phyloP scores from a whole-genome alignment of 768 basidiomycete genomes.

The Mycena galopus region DNA sequence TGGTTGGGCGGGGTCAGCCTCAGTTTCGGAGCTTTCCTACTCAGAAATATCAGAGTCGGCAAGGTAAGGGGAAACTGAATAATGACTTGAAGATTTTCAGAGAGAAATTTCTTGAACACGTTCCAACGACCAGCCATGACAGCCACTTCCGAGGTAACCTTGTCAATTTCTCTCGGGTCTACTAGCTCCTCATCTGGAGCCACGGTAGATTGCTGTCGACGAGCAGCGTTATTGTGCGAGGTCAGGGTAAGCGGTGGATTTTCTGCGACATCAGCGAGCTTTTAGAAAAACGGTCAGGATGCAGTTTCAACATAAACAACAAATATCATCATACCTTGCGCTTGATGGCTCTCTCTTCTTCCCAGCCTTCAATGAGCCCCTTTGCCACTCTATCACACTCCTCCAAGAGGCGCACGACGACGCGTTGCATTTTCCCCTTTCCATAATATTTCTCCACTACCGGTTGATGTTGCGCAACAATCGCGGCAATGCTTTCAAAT shows the following conservation, averaged over 20 bases:
- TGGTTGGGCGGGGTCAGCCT: slow-evolving; percentile 28
- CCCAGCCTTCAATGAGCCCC: slow-evolving; percentile 85
- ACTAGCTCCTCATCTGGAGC: slow-evolving; percentile 66
- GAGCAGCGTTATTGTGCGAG: slow-evolving; percentile 41
- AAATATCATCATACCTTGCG: slow-evolving; percentile 72
- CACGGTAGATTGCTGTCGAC: slow-evolving; percentile 46
- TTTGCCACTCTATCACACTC: slow-evolving; percentile 91
- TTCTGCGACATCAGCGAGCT: slow-evolving; percentile 64
- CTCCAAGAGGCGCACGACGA: slow-evolving; percentile 79
- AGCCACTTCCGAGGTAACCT: slow-evolving; percentile 86
- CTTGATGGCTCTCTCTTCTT: slow-evolving; percentile 88
- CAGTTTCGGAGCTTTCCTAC: slow-evolving; percentile 39
- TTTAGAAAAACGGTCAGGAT: slow-evolving; percentile 36
- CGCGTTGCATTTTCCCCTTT: slow-evolving; percentile 83
- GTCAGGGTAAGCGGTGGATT: slow-evolving; percentile 54
- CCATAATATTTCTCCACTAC: slow-evolving; percentile 99
- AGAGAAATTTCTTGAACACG: slow-evolving; percentile 89
- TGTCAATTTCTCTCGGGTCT: slow-evolving; percentile 94
- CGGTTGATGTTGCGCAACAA: slow-evolving; percentile 97
- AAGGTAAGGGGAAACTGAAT: not conserved
- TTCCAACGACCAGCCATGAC: slow-evolving; percentile 95
- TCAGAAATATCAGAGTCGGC: slow-evolving; percentile 17
- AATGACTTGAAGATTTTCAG: slow-evolving; percentile 76
- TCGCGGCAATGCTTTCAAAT: slow-evolving; percentile 95
- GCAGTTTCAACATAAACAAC: not conserved